Percentiles rank a stretch among this genome's conserved stretches.
phyloP scores from a whole-genome alignment of 108 stramenopile species.

The Mayamaea pseudoterrestris region DNA sequence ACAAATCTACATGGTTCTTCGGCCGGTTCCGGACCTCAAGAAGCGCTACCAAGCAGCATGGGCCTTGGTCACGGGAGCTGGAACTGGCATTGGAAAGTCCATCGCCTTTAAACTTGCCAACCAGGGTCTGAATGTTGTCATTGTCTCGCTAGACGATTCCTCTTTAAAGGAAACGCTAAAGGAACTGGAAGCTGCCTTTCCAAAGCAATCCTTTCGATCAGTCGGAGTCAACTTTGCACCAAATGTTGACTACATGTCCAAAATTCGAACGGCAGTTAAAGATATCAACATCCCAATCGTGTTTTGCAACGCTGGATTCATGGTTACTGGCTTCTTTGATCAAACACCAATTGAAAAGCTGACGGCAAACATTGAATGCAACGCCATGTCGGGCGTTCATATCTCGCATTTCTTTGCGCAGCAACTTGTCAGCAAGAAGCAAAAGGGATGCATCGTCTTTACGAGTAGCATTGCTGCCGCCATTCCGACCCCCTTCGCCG shows the following conservation, averaged over 20 bases:
- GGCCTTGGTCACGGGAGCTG: constrained; percentile 96
- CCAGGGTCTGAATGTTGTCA: constrained; percentile 94
- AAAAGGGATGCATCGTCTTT: constrained; percentile 89
- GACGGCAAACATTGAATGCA: constrained; percentile 94
- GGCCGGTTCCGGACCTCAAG: constrained; percentile 79
- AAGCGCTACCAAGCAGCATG: constrained; percentile 84
- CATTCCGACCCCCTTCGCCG: constrained; percentile 96
- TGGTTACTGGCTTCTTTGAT: constrained; percentile 98
- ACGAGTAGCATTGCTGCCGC: constrained; percentile 95
- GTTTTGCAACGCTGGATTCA: constrained; percentile 99
- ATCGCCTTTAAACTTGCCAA: constrained; percentile 84
- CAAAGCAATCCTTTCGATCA: constrained; percentile 71
- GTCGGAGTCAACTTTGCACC: constrained; percentile 85
- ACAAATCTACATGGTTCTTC: constrained; percentile 60
- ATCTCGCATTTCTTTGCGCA: constrained; percentile 92
- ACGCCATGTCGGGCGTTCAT: constrained; percentile 88
- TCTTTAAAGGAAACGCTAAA: constrained; percentile 78
- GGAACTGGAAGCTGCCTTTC: constrained; percentile 61
- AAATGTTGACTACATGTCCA: constrained; percentile 76
- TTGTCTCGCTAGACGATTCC: constrained; percentile 91
- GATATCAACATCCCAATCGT: constrained; percentile 82
- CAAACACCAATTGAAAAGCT: constrained; percentile 79
- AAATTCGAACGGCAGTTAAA: constrained; percentile 73
- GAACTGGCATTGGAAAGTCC: constrained; percentile 93
- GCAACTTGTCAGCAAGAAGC: constrained; percentile 52